A percentile compares a stretch with the other conserved stretches of the same genome.
Conservation (phyloP, 371 early-diverging fungal species). For the Haplosporangium sp. region DNA sequence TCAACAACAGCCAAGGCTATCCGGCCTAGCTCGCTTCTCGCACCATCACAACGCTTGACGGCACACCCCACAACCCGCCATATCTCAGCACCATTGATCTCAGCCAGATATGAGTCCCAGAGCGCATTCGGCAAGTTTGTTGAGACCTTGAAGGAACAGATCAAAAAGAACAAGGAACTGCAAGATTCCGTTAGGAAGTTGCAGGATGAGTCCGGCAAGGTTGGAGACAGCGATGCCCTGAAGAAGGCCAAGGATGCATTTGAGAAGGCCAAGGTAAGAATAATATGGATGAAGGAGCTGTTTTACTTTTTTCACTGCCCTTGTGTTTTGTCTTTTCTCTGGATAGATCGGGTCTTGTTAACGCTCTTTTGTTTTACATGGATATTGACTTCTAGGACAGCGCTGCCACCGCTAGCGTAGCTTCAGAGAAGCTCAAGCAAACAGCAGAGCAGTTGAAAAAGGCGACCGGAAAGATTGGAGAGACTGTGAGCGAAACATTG, state of each 20-base stretch:
- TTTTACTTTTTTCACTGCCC: too few species aligned
- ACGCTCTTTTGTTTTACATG: slow-evolving; percentile 1
- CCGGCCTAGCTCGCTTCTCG: slow-evolving; percentile 34
- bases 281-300: neutral
- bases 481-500: slow-evolving; percentile 78
- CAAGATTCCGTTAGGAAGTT: slow-evolving; percentile 89
- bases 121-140: slow-evolving; percentile 70
- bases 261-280: slow-evolving; percentile 70
- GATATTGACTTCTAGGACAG: slow-evolving; percentile 41
- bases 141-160: slow-evolving; percentile 89
- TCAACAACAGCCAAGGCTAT: slow-evolving; percentile 36
- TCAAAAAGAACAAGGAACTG: slow-evolving; percentile 92
- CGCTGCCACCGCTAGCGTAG: slow-evolving; percentile 57
- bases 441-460: slow-evolving; percentile 83
- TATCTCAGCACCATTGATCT: slow-evolving; percentile 32
- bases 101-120: slow-evolving; percentile 52
- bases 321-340: too few species aligned
- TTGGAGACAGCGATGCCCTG: slow-evolving; percentile 89
- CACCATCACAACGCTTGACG: slow-evolving; percentile 43
- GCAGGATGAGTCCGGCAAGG: slow-evolving; percentile 82
- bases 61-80: slow-evolving; percentile 34
- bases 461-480: slow-evolving; percentile 80
- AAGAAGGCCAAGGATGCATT: slow-evolving; percentile 89
- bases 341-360: too few species aligned
- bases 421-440: slow-evolving; percentile 69